These are phyloP conservation scores for Handroanthus guayacan DNA, from an alignment of 257 asterid genomes.

Conservation along the genomic window DNA sequence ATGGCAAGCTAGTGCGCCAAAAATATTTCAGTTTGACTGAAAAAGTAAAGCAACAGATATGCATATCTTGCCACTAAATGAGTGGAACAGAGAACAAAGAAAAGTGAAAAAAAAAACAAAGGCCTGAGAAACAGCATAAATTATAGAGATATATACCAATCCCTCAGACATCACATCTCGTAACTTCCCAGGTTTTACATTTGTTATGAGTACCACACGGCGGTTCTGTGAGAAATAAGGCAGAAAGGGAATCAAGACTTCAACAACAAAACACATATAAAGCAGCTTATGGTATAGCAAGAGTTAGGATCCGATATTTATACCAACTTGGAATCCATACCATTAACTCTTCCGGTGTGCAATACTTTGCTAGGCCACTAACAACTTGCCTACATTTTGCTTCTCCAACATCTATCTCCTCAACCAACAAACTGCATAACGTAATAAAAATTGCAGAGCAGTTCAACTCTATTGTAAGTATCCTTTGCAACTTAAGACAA, in stretches of 20 bases:
- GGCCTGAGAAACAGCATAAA: constrained; percentile 1
- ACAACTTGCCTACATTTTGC: constrained; percentile 91
- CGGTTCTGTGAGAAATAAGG: constrained; percentile 69
- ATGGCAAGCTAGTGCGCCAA: background rate
- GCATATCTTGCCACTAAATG: background rate
- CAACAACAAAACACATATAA: constrained; percentile 9
- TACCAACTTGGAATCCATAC: constrained; percentile 47
- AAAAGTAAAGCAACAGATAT: background rate
- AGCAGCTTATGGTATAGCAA: background rate
- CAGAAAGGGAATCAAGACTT: constrained; percentile 31
- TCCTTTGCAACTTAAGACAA: background rate
- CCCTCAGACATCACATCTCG: constrained; percentile 97
- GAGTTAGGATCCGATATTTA: constrained; percentile 19
- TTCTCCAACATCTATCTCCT: constrained; percentile 98
- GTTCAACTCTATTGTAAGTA: constrained; percentile 13
- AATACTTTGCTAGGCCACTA: constrained; percentile 92
- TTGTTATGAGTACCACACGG: constrained; percentile 82
- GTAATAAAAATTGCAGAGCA: constrained; percentile 27
- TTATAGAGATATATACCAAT: constrained; percentile 61
- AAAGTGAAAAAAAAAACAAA: background rate
- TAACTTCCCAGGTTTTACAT: constrained; percentile 91
- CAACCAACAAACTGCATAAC: constrained; percentile 84
- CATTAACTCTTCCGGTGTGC: constrained; percentile 84
- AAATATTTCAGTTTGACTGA: background rate
- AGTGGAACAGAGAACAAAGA: constrained; percentile 6